These are phyloP conservation scores for Parietichytrium sp. DNA, from an alignment of 108 stramenopile genomes.

Conservation along the genomic window DNA sequence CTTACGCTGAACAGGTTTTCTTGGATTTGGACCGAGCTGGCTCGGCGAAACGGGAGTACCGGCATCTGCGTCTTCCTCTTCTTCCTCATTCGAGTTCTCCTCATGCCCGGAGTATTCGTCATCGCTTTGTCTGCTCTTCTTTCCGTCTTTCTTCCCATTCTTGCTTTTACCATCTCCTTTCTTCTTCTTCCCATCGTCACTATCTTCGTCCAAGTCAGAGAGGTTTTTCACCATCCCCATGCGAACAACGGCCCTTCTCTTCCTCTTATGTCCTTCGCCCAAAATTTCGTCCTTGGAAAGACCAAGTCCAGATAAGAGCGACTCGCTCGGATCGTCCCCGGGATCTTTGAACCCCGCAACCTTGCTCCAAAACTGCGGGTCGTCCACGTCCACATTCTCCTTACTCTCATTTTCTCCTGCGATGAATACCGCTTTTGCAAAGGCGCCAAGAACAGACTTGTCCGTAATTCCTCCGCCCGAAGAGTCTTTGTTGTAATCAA, in stretches of 20 bases:
- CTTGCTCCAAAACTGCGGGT: conserved; percentile 45
- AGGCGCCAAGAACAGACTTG: neutral
- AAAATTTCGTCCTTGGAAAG: too few relatives aligned
- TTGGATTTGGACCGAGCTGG: too few relatives aligned
- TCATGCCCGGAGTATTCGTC: too few relatives aligned
- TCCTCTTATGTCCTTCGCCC: neutral
- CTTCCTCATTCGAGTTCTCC: too few relatives aligned
- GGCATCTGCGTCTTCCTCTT: too few relatives aligned
- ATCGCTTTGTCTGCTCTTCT: too few relatives aligned
- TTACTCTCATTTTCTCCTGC: neutral
- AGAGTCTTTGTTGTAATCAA: neutral
- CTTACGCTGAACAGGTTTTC: too few relatives aligned
- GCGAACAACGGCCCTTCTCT: neutral
- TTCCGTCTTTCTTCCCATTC: neutral
- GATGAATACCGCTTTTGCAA: conserved; percentile 33
- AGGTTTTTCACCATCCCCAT: conserved; percentile 18
- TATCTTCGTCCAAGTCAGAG: neutral
- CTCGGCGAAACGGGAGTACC: too few relatives aligned
- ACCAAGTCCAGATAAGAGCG: too few relatives aligned
- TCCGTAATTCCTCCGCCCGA: neutral
- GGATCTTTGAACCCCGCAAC: conserved; percentile 17
- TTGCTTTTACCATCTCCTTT: neutral
- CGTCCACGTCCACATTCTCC: conserved; percentile 15
- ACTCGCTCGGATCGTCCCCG: neutral
- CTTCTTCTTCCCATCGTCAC: neutral